Evolutionary conservation across 768 basidiomycete species (phyloP).

Genomic region (Chalciporus piperatus): DNA sequence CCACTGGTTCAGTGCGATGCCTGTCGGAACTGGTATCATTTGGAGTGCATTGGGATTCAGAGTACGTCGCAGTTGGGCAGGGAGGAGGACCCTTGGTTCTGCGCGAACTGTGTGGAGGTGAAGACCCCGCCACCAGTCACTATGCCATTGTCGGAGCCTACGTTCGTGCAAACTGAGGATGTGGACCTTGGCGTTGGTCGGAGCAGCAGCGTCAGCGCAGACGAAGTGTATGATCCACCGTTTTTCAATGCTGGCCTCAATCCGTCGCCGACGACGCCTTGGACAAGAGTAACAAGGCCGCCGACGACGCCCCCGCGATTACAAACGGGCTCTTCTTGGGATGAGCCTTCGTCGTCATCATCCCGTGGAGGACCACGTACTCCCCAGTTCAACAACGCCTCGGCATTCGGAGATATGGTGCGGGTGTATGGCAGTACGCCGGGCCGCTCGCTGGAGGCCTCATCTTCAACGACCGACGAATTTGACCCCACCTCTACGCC

Average conservation of each 20-base stretch:
- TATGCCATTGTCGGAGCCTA: conserved; percentile 49
- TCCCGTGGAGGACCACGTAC: conserved; percentile 54
- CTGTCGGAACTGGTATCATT: conserved; percentile 81
- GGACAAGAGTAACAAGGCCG: conserved; percentile 36
- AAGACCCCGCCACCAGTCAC: conserved; percentile 40
- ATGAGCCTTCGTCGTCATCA: conserved; percentile 41
- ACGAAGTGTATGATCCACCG: conserved; percentile 49
- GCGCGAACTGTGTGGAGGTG: conserved; percentile 52
- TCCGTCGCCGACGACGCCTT: conserved; percentile 54
- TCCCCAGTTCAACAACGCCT: conserved; percentile 40
- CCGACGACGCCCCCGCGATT: conserved; percentile 52
- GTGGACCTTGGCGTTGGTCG: conserved; percentile 15
- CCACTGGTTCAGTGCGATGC: conserved; percentile 79
- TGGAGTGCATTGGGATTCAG: conserved; percentile 72
- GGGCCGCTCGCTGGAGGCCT: conserved; percentile 33
- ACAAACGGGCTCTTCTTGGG: conserved; percentile 40
- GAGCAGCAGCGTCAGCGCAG: conserved; percentile 21
- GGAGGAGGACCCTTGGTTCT: conserved; percentile 80
- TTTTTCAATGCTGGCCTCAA: conserved; percentile 55
- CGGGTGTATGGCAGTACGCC: conserved; percentile 41
- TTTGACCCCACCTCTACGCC: conserved; percentile 83
- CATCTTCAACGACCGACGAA: conserved; percentile 39
- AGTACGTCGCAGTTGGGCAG: conserved; percentile 61
- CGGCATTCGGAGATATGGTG: conserved; percentile 33
- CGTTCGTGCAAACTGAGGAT: conserved; percentile 65